Evolutionary conservation across 305 asterid species (phyloP).

Genomic region (Plantago rigida): DNA sequence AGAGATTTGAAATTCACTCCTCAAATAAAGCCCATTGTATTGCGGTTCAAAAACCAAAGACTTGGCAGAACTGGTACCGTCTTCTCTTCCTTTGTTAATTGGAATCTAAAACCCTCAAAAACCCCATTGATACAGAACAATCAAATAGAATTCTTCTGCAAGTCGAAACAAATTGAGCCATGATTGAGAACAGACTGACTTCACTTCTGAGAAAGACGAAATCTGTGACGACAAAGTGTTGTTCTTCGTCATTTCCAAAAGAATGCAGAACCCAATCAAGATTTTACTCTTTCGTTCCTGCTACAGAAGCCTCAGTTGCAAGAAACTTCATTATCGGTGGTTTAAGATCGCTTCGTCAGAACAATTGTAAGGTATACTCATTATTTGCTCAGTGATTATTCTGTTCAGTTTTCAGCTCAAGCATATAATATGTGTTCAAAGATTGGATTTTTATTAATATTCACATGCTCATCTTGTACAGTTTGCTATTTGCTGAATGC

Average conservation of each 20-base stretch:
- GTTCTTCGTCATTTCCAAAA: conserved; percentile 26
- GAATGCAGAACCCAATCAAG: conserved; percentile 40
- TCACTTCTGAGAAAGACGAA: conserved; percentile 42
- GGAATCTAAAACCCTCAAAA: conserved; percentile 7
- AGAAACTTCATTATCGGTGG: conserved; percentile 36
- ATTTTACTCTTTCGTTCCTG: conserved; percentile 35
- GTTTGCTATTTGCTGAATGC: no score
- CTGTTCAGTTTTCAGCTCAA: background rate
- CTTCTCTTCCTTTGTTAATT: background rate
- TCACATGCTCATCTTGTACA: no score
- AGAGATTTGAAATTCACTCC: background rate
- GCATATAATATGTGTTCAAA: background rate
- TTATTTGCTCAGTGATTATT: background rate
- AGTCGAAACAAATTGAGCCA: background rate
- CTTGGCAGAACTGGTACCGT: background rate
- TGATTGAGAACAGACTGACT: conserved; percentile 47
- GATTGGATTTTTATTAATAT: background rate
- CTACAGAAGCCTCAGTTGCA: conserved; percentile 25
- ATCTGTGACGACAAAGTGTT: conserved; percentile 29
- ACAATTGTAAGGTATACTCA: conserved; percentile 32
- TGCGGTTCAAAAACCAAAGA: background rate
- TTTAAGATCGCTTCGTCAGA: conserved; percentile 40
- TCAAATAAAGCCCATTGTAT: background rate
- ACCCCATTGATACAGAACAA: background rate
- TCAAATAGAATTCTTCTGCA: background rate